Evolutionary conservation across 805 yeast genomes (phyloP).

Genomic region (Teunomyces stri): DNA sequence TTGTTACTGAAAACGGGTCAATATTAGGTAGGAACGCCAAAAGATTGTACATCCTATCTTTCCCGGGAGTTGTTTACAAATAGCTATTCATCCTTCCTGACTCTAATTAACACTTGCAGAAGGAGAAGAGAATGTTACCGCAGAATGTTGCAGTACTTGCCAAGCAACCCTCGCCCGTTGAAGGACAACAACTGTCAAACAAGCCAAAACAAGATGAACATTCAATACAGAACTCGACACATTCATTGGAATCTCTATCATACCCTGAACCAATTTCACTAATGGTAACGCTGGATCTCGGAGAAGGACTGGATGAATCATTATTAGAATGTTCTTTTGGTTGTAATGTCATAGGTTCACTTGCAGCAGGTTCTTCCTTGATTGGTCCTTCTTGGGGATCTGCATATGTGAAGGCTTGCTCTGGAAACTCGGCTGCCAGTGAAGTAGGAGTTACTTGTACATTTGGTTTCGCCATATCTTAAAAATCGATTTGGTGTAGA

Average conservation of each 20-base stretch:
- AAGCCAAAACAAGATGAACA: constrained; percentile 38
- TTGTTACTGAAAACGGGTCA: too few relatives aligned
- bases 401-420: background rate
- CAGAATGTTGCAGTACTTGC: constrained; percentile 34
- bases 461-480: background rate
- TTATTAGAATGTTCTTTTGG: background rate
- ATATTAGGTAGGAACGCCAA: too few relatives aligned
- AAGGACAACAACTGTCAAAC: constrained; percentile 41
- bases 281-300: constrained; percentile 18
- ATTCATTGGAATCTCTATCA: constrained; percentile 37
- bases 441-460: constrained; percentile 1
- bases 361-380: constrained; percentile 6
- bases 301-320: background rate
- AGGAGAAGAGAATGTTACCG: constrained; percentile 34
- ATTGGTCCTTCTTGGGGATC: background rate
- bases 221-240: constrained; percentile 42
- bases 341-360: constrained; percentile 4
- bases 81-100: too few relatives aligned
- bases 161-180: constrained; percentile 39
- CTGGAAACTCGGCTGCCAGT: background rate
- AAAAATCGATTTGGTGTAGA: background rate
- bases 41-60: too few relatives aligned
- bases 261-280: constrained; percentile 34
- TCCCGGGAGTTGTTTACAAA: too few relatives aligned
- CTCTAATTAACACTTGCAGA: constrained; percentile 27